phyloP scores from a whole-genome alignment of 2,329 filamentous ascomycete species.

The Ophiocordyceps polyrhachis-furcata region DNA sequence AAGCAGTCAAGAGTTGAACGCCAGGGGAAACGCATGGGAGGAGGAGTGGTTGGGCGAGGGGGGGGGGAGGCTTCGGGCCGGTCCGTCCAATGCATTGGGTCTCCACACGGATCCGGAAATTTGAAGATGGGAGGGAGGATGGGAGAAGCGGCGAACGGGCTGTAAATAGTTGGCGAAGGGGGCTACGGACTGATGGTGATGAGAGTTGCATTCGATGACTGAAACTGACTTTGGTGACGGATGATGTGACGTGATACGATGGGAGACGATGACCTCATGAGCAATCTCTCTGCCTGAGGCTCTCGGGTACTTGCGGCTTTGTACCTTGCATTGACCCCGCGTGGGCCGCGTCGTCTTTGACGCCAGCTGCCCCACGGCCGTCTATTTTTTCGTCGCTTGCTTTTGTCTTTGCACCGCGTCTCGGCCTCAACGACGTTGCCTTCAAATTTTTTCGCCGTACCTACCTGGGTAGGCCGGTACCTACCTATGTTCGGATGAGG shows the following conservation, averaged over 20 bases:
- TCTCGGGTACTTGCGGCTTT: neutral
- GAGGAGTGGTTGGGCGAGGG: neutral
- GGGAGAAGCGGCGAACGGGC: neutral
- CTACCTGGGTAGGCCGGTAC: too few species aligned
- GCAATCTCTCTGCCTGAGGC: neutral
- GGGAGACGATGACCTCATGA: too few species aligned
- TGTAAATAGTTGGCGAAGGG: neutral
- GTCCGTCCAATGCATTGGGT: neutral
- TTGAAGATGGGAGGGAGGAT: neutral
- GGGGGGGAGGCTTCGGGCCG: neutral
- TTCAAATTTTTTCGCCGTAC: too few species aligned
- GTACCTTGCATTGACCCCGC: neutral
- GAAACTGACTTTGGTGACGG: neutral
- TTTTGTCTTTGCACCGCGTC: too few species aligned
- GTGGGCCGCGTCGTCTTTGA: neutral
- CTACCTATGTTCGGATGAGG: too few species aligned
- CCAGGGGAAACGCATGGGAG: conserved; percentile 7
- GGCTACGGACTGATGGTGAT: neutral
- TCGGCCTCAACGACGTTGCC: too few species aligned
- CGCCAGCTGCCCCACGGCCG: too few species aligned
- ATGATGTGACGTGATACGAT: too few species aligned
- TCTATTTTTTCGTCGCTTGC: neutral
- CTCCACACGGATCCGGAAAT: neutral
- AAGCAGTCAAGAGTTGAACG: conserved; percentile 1
- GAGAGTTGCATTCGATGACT: conserved; percentile 1